phyloP scores from a whole-genome alignment of 108 stramenopile genomes.

The Stephanodiscus minutulus region DNA sequence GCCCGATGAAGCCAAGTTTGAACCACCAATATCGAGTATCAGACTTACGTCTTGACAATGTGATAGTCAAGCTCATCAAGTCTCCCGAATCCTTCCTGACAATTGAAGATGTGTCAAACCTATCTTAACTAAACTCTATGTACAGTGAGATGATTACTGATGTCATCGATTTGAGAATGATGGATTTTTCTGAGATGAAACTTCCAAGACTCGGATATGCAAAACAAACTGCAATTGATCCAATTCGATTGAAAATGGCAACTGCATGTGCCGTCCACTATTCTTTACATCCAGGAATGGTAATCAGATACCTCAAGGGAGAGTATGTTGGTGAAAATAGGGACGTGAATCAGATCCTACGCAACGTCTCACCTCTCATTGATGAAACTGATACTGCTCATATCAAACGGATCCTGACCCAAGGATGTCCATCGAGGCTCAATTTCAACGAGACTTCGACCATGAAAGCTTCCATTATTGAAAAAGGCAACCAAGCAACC shows the following conservation, averaged over 20 bases:
- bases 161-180: background rate
- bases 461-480: too few relatives aligned
- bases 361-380: slow-evolving; percentile 4
- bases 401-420: background rate
- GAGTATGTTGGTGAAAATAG: slow-evolving; percentile 10
- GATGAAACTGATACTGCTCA: background rate
- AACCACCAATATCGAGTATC: too few relatives aligned
- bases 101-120: too few relatives aligned
- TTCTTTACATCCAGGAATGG: background rate
- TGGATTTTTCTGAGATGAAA: background rate
- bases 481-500: too few relatives aligned
- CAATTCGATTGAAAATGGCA: background rate
- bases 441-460: too few relatives aligned
- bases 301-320: background rate
- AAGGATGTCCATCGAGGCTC: too few relatives aligned
- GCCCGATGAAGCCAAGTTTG: too few relatives aligned
- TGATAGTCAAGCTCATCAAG: too few relatives aligned
- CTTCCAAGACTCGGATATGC: background rate
- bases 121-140: too few relatives aligned
- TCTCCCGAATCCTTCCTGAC: too few relatives aligned
- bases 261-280: slow-evolving; percentile 11
- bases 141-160: too few relatives aligned
- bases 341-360: background rate
- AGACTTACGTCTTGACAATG: too few relatives aligned
- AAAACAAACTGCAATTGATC: background rate